Base-by-base conservation (phyloP, 148 eudicot genomes). In the Cornus controversa region DNA sequence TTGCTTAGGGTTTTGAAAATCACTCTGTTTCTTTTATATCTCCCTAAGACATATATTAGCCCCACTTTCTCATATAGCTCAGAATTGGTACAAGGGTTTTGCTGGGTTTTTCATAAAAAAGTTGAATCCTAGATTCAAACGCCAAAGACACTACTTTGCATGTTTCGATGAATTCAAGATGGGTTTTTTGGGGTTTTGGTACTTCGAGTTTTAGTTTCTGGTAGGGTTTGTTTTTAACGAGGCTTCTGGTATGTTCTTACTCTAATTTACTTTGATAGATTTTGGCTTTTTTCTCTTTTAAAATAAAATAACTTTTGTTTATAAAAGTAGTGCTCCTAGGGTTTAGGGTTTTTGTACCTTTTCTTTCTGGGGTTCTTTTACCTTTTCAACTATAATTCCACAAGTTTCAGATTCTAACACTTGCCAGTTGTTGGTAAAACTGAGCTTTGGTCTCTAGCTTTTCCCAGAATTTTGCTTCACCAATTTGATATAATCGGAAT, bases 151-250 rank as follows among this genome's bases (percentile, higher is more conserved):
- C 73, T 77, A 63, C 15, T 60, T 64, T 81, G 42, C 65, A 70
- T 31, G 34, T 72, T 50, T 84, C 72, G 74, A 80, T 82, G 73
- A 65, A 77, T 75, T 86, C 78, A 78, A 83, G 83, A 74, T 77
- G 76, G 70, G 67, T 73, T 73, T 66, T 75, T 58, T 75, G 36
- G 45, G 47, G 65, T 15, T 28, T 71, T 72, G 25, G 40, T 28
- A 45, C 29, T 42, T 42, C 20, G 10, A 34, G 64, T 60, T 60
- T 6, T 60, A 18, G 23, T 22, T 60, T 60, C 20, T 60, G 5
- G 2, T 60, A 60, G 24, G 25, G 9, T 54, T 54, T 54, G 5
- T 60, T 60, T 60, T 20, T 22, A 18, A 20, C 4, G 18, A 18
- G 7, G 64, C 6, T 60, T 60, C 25, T 60, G 24, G 64, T 60